Base-by-base conservation (phyloP, 2,329 filamentous ascomycete species). In the Cadophora sp. region DNA sequence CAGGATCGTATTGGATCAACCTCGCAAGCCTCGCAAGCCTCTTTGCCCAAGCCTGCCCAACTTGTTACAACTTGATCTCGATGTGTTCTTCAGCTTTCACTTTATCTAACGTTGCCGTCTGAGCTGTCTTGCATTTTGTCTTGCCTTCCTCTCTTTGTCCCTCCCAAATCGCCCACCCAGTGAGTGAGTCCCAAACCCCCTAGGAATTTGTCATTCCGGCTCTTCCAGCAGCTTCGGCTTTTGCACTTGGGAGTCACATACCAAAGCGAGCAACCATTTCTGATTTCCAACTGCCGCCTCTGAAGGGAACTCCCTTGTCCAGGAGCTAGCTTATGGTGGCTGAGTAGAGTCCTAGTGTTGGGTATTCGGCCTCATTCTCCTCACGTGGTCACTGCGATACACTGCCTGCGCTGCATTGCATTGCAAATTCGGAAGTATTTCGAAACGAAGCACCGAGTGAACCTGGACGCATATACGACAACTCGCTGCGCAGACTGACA, bases 191-290 rank as follows among this genome's bases (percentile, higher is more conserved):
- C 24, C 62, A n/a, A 56, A 22, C 27, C n/a, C 39, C 36, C 68
- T 39, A 70, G 68, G 65, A 61, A 73, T 58, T 58, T 58, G 55
- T 58, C 72, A 72, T 71, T 70, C 70, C 62, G 55, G 45, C 45
- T 36, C 30, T 51, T 50, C 45, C 55, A 58, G 55, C 55, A 58
- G 39, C 55, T 58, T 58, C 55, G 33, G 55, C 36, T 58, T 58
- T 27, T 41, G 55, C 33, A 39, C 33, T 7, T 58, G 9, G 36
- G 55, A 58, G 59, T 39, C 45, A 62, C 24, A 20, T 7, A 22
- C 18, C 16, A 48, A 48, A 20, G n/a, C 45, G 45, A 48, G 18
- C n/a, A 13, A n/a, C 45, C 45, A 48, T 36, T 50, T 59, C 36
- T 59, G 11, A 20, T 48, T 27, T 36, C 13, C 59, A 61, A 30